Percentiles rank a stretch among this genome's conserved stretches.
Evolutionary conservation across 139 green algal genomes (phyloP).

Genomic region (Volvox reticuliferus): DNA sequence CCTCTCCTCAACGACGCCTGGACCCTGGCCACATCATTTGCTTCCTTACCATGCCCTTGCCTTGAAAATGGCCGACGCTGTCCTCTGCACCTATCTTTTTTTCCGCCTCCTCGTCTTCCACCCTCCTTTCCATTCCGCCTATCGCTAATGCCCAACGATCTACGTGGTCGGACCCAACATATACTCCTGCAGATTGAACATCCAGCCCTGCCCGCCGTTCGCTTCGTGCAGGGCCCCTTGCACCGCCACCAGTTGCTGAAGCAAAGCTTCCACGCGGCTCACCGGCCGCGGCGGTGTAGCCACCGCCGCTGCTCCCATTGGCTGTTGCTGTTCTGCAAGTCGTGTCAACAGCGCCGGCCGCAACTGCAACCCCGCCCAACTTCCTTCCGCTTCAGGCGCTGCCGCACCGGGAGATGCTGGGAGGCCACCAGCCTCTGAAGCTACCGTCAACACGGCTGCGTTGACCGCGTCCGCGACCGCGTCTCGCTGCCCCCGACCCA

Average conservation of each 20-base stretch:
- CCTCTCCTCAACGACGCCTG: too few relatives aligned
- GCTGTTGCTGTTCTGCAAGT: too few relatives aligned
- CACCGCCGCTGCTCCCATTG: neutral
- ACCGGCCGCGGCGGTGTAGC: neutral
- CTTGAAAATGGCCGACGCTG: too few relatives aligned
- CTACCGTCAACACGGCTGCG: conserved; percentile 66
- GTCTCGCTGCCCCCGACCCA: conserved; percentile 74
- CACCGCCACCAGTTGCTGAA: conserved; percentile 73
- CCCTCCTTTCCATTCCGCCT: too few relatives aligned
- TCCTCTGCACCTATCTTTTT: too few relatives aligned
- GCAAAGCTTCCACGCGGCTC: conserved; percentile 67
- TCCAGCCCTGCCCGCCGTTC: conserved; percentile 66
- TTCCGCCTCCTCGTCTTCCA: too few relatives aligned
- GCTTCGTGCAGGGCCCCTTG: conserved; percentile 64
- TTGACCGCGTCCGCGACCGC: conserved; percentile 83
- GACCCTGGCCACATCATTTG: too few relatives aligned
- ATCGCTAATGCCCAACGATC: too few relatives aligned
- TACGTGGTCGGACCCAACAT: neutral
- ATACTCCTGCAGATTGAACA: conserved; percentile 56
- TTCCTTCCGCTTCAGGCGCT: neutral
- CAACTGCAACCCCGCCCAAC: conserved; percentile 5
- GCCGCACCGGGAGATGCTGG: neutral
- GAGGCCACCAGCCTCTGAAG: neutral
- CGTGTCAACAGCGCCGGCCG: conserved; percentile 7
- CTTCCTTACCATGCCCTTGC: too few relatives aligned